Base-by-base conservation (phyloP, 2,329 filamentous ascomycete species). In the Curvularia sp. region DNA sequence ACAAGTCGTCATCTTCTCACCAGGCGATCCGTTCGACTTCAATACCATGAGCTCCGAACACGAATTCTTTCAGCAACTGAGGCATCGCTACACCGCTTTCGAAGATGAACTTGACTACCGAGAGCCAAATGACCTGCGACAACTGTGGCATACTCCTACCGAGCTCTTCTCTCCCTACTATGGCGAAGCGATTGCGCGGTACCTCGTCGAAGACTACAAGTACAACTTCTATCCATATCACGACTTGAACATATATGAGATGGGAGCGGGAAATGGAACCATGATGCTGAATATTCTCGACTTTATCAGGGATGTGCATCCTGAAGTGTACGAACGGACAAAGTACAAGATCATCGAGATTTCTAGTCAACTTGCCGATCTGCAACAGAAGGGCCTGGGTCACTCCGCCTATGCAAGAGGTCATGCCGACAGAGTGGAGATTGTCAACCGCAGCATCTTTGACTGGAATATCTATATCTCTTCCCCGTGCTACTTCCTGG, bases 251-350 rank as follows among this genome's bases (percentile, higher is more conserved):
- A 96, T 99, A 77, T 99, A 97, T 84, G 95, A 99, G 77, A 96
- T 99, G 90, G 95, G 95, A 52, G 95, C 95, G 39, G 95, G 95
- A 69, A 94, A 97, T 71, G 95, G 95, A 62, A 99, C 96, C 0
- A 86, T 99, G 74, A 99, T 99, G 95, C 85, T 95, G 74, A 99
- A 99, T 78, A 93, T 99, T 57, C 85, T 99, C 61, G 94, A 99
- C 82, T 97, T 96, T 78, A 96, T 99, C 76, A 91, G 93, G 62
- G 89, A 91, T 65, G 85, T 89, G 44, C 91, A 98, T 70, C 92
- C 93, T 0, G 90, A 93, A 64, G 94, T 99, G 31, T 99, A 99
- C 79, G 89, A 91, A 69, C 88, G 95, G 58, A 99, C 95, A 5
- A 90, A 92, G 72, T 99, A 90, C 84, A 92, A 91, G 77, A 91